Base-by-base conservation (phyloP, 148 eudicot genomes). In the Beta vulgaris region DNA sequence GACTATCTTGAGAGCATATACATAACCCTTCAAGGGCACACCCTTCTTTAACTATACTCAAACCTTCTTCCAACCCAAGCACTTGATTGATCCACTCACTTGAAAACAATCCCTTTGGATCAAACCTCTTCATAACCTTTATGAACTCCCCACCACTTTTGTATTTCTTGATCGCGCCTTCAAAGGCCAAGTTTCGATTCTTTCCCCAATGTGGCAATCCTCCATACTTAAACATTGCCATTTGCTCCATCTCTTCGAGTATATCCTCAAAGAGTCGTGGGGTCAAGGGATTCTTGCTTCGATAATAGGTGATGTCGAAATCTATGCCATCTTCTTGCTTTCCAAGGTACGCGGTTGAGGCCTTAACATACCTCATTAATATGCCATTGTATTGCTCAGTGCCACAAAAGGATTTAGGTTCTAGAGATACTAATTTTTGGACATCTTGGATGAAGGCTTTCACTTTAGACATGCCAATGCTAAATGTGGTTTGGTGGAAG, bases 201-300 rank as follows among this genome's bases (percentile, higher is more conserved):
- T 93, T 91, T 4, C 96, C 98, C 98, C 98, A 93, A 21, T 93
- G 98, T 19, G 98, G 98, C 16, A 87, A 31, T 39, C 86, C 98
- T 28, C 82, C 84, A 51, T 93, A 93, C 76, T 93, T 93, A 68
- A 89, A 89, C 48, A 87, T 16, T 0, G 84, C 98, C 67, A 93
- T 84, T 57, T 93, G 98, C 62, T 93, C 98, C 2, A 91, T 78
- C 71, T 93, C 96, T 72, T 93, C 93, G 0, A 91, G 76, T 63
- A 90, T 59, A 69, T 88, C 91, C 73, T 85, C 87, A 6, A 70
- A 86, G 15, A 91, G 85, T 66, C 96, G 81, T 6, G 96, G 96
- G 36, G 11, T 60, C 66, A 80, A 51, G 18, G 93, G 92, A 49
- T 93, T 88, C 64, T 86, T 89, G 77, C 91, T 88, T 72, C 98